Conservation (phyloP, 495 filamentous ascomycete genomes). For the Talaromyces ruber region DNA sequence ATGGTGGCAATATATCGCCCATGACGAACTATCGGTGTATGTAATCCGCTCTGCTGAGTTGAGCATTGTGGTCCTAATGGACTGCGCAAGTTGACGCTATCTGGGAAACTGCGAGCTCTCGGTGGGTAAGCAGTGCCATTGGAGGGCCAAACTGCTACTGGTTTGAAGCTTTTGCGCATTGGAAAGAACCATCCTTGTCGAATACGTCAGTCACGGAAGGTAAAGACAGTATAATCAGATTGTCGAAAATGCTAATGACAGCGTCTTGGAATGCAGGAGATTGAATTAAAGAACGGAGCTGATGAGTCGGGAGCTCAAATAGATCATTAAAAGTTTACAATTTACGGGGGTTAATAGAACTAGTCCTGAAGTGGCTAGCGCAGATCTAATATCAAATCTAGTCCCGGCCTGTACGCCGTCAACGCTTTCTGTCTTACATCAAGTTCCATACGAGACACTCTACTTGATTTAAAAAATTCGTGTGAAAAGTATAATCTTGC, state of each 20-base stretch:
- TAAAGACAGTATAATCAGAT: not conserved
- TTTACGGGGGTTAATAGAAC: not conserved
- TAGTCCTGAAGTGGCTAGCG: not conserved
- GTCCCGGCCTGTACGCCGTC: not conserved
- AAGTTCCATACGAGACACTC: not conserved
- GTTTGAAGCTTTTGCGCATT: constrained; percentile 3
- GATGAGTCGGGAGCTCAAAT: not conserved
- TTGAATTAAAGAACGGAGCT: not conserved
- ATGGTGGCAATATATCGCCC: not conserved
- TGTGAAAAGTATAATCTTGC: not conserved
- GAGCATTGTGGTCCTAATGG: not conserved
- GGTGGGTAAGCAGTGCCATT: constrained; percentile 1
- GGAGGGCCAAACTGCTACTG: not conserved
- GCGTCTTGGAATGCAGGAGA: not conserved
- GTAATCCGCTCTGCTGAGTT: not conserved
- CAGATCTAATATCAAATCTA: not conserved
- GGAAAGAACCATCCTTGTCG: constrained; percentile 4
- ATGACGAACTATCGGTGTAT: not conserved
- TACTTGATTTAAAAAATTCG: not conserved
- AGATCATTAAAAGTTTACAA: not conserved
- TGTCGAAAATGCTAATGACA: not conserved
- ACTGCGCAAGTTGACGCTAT: not conserved
- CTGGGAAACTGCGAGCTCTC: not conserved
- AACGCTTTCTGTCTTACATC: not conserved
- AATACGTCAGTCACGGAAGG: not conserved